Evolutionary conservation across 2,329 filamentous ascomycete species (phyloP), one percentile per base, ranked within the genome.

Genomic region (Monosporascus sp.): DNA sequence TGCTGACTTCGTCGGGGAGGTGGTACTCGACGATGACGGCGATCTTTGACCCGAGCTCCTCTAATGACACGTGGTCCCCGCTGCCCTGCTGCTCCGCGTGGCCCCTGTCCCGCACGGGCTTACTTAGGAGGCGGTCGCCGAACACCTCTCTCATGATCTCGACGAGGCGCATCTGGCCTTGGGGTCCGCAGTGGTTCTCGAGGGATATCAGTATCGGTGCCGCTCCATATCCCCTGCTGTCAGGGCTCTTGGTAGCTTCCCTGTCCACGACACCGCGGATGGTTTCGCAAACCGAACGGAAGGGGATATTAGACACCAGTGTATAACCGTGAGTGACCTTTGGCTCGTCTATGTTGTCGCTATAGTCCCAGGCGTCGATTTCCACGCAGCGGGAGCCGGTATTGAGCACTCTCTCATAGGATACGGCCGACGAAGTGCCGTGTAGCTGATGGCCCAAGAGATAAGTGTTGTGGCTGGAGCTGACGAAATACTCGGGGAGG

Each of bases 391-490:
- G 75, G 2, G 84, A 83, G 1, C 85, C 86, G 0, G 83, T 80
- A 31, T 70, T 72, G 17, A 89, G 71, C 0, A 83, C 82, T 6
- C 75, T 81, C 60, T 84, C 77, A 63, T 89, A 89, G 0, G 83
- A 85, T 4, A 75, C 71, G 7, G 83, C 82, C 3, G 79, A 81
- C 2, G 83, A 86, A 22, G 72, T 72, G 5, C 86, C 86, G 60
- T 77, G 85, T 2, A 89, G 78, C 69, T 89, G 86, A 65, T 89
- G 83, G 0, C 84, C 85, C 61, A 84, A 74, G 25, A 89, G 72
- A 61, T 89, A 89, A 0, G 86, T 89, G 68, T 89, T 89, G 71
- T 89, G 86, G 58, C 82, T 87, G 4, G 84, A 87, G 68, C 82
- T 87, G 69, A 89, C 82, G 63, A 84, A 89, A 68, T 89, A 89